Conservation (phyloP, 768 basidiomycete species). For the Amyloporia xantha region DNA sequence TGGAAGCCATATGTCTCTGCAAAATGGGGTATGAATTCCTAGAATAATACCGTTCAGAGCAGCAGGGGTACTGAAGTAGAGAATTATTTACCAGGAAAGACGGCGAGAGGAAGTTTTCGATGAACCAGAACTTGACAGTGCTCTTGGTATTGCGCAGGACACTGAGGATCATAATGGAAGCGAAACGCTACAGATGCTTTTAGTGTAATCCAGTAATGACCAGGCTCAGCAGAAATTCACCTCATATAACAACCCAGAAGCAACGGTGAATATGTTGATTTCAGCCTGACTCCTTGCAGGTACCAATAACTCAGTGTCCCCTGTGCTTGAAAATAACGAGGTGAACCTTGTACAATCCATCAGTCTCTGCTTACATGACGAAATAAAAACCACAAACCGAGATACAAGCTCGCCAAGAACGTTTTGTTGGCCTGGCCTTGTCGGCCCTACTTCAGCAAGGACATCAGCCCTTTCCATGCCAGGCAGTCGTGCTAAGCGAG, state of each 20-base stretch:
- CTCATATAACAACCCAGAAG: constrained; percentile 94
- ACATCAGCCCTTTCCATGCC: constrained; percentile 86
- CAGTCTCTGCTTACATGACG: no score
- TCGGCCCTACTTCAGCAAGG: constrained; percentile 35
- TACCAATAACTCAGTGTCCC: constrained; percentile 11
- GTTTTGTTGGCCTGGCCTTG: no score
- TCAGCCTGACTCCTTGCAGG: constrained; percentile 57
- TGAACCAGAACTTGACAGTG: constrained; percentile 99
- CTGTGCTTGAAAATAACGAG: constrained; percentile 18
- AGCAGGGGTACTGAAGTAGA: constrained; percentile 2
- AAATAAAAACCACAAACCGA: constrained; percentile 32
- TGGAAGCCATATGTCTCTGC: constrained; percentile 89
- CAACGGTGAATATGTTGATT: constrained; percentile 98
- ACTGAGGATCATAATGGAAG: constrained; percentile 96
- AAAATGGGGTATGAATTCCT: constrained; percentile 95
- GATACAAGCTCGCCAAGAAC: no score
- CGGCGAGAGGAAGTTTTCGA: constrained; percentile 97
- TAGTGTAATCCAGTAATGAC: not conserved
- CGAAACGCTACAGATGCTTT: constrained; percentile 65
- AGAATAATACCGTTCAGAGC: constrained; percentile 1
- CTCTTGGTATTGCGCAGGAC: constrained; percentile 92
- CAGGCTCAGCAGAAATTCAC: constrained; percentile 34
- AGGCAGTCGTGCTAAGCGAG: constrained; percentile 56
- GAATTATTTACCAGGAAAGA: constrained; percentile 87
- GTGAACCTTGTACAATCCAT: no score